Evolutionary conservation across 352 stramenopile genomes (phyloP).

Genomic region (Globisporangium acanthophoron): DNA sequence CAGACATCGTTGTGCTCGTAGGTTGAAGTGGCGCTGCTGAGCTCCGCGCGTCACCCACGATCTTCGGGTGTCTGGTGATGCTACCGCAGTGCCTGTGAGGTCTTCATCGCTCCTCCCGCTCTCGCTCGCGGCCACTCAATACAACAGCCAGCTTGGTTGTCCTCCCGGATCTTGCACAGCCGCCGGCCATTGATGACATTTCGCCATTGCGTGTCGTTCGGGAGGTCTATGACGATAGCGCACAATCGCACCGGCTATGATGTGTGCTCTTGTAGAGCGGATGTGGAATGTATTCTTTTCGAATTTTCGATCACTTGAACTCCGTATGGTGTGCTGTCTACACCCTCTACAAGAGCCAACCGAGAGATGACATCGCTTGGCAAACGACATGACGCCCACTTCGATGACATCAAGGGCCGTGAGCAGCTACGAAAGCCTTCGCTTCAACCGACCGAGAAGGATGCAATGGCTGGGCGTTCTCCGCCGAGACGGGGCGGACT

Average conservation of each 20-base stretch:
- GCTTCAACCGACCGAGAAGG: not conserved
- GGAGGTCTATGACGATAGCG: not conserved
- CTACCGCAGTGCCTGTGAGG: too few species aligned
- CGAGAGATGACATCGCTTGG: not conserved
- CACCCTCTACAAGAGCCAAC: not conserved
- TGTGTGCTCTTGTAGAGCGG: too few species aligned
- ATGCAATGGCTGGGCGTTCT: not conserved
- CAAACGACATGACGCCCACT: not conserved
- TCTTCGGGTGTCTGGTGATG: too few species aligned
- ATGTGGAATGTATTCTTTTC: not conserved
- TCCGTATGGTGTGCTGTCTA: not conserved
- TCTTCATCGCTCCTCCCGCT: too few species aligned
- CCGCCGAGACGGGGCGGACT: not conserved
- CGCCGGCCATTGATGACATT: too few species aligned
- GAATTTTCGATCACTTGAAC: not conserved
- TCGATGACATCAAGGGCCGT: not conserved
- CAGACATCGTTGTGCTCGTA: too few species aligned
- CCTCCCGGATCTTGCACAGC: not conserved
- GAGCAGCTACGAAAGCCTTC: not conserved
- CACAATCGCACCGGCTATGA: too few species aligned
- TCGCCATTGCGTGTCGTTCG: not conserved
- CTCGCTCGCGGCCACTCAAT: too few species aligned
- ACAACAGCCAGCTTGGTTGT: too few species aligned
- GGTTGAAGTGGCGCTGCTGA: not conserved
- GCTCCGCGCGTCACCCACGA: too few species aligned